A percentile compares a stretch with the other conserved stretches of the same genome.
Evolutionary conservation across 176 grass and related monocot species (phyloP).

Genomic region (Aegilops sharonensis): DNA sequence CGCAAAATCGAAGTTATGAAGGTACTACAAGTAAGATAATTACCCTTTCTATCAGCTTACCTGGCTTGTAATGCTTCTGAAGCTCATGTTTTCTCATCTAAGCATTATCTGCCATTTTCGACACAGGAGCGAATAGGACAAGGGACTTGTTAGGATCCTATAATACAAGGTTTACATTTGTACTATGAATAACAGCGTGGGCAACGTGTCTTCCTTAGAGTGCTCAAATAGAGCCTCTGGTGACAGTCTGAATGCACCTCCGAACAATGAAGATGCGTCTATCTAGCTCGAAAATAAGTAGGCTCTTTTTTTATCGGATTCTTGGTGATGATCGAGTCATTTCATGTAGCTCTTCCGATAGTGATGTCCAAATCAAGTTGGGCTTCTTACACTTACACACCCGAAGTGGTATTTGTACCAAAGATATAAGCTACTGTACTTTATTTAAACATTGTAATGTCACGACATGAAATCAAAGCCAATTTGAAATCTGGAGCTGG

Average conservation of each 20-base stretch:
- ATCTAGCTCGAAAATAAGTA: neutral
- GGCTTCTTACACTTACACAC: neutral
- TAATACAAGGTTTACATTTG: neutral
- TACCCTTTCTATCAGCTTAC: neutral
- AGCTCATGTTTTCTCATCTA: neutral
- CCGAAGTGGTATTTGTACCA: neutral
- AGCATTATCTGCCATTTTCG: neutral
- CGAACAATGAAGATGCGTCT: neutral
- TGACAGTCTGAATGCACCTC: neutral
- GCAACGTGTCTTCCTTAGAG: neutral
- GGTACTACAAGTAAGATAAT: neutral
- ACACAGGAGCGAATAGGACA: neutral
- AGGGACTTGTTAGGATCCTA: neutral
- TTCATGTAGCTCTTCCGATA: neutral
- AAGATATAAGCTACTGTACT: neutral
- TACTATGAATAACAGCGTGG: neutral
- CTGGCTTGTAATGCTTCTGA: neutral
- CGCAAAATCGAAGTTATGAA: constrained; percentile 52
- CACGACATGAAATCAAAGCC: neutral
- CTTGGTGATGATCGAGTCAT: neutral
- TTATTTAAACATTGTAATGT: neutral
- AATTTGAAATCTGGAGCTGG: neutral
- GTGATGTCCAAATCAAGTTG: neutral
- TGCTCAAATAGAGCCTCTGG: neutral
- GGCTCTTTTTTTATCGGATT: neutral